Evolutionary conservation across 2,329 filamentous ascomycete species (phyloP).

Genomic region (Cercospora canescens): DNA sequence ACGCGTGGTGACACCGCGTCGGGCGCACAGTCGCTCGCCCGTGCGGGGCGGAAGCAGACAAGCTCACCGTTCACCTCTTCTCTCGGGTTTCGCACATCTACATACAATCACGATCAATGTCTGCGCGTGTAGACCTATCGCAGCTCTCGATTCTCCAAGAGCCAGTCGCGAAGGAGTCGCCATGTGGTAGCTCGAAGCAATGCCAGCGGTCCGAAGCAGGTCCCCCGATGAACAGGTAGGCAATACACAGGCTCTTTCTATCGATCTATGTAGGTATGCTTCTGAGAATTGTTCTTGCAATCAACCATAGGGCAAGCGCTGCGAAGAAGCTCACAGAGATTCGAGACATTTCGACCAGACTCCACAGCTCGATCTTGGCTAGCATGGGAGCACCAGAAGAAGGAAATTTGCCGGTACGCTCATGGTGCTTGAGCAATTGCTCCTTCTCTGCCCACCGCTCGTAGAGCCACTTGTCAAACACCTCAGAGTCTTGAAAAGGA

Average conservation of each 20-base stretch:
- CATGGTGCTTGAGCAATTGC: constrained; percentile 76
- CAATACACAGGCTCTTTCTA: not conserved
- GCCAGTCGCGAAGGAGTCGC: too few species aligned
- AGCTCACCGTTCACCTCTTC: too few species aligned
- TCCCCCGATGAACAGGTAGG: not conserved
- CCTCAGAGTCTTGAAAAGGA: constrained; percentile 68
- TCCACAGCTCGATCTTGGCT: constrained; percentile 43
- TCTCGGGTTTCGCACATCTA: too few species aligned
- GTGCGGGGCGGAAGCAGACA: not conserved
- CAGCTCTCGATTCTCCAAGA: too few species aligned
- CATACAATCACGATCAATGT: too few species aligned
- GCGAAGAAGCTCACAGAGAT: constrained; percentile 37
- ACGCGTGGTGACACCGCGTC: too few species aligned
- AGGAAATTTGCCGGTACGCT: constrained; percentile 75
- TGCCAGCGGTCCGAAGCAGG: not conserved
- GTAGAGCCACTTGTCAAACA: constrained; percentile 80
- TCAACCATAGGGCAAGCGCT: not conserved
- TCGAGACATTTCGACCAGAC: constrained; percentile 43
- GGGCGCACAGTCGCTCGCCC: too few species aligned
- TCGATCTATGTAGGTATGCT: not conserved
- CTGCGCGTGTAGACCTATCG: too few species aligned
- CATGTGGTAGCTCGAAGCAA: not conserved
- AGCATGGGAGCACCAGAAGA: constrained; percentile 39
- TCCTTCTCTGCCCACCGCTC: constrained; percentile 92
- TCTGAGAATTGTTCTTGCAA: not conserved